A percentile compares a stretch with the other conserved stretches of the same genome.
Evolutionary conservation across 208 protist species (phyloP).

Genomic region (Acanthamoeba healyi): DNA sequence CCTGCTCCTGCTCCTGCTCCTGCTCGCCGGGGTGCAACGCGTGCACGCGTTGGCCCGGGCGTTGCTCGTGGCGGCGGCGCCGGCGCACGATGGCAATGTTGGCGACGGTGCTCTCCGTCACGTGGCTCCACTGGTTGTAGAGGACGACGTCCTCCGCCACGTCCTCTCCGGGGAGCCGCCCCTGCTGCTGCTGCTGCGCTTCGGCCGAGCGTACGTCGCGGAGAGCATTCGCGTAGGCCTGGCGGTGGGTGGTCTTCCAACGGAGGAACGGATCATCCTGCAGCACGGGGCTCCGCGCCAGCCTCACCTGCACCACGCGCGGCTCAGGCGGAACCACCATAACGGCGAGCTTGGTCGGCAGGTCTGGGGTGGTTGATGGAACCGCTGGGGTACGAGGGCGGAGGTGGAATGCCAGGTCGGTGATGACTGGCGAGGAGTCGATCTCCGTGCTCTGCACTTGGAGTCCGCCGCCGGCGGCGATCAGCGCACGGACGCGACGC

Average conservation of each 20-base stretch:
- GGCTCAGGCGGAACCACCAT: neutral
- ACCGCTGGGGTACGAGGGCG: neutral
- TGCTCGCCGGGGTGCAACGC: no score
- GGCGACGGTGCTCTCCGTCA: conserved; percentile 60
- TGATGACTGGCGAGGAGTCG: neutral
- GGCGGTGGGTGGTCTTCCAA: conserved; percentile 17
- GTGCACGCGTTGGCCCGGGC: no score
- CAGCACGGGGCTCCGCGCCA: neutral
- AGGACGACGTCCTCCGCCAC: conserved; percentile 28
- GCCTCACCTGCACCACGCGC: neutral
- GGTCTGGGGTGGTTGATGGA: neutral
- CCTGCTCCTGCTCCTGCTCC: no score
- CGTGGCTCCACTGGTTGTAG: conserved; percentile 22
- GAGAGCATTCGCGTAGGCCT: neutral
- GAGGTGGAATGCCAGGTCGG: neutral
- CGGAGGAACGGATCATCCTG: conserved; percentile 21
- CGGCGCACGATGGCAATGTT: conserved; percentile 50
- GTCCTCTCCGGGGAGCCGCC: no score
- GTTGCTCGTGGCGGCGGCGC: no score
- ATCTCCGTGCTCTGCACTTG: neutral
- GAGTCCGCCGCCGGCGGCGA: neutral
- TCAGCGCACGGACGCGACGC: neutral
- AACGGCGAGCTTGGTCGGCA: neutral
- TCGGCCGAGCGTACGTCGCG: neutral
- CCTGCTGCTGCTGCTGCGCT: neutral